Evolutionary conservation across 1,284 basidiomycete species (phyloP).

Genomic region (Heterobasidion irregulare): DNA sequence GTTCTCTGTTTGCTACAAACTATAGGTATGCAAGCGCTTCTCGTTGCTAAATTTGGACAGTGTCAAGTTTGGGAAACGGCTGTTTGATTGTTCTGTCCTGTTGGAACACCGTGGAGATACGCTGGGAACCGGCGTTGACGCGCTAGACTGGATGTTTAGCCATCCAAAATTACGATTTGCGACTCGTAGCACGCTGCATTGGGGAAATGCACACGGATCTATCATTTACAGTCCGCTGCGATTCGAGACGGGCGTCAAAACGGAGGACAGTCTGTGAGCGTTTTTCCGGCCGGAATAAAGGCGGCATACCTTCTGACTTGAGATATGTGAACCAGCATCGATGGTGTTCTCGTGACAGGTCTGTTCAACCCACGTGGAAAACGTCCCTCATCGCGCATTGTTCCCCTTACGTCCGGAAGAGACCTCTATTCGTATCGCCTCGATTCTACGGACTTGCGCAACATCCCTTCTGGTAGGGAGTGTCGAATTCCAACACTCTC

Average conservation of each 20-base stretch:
- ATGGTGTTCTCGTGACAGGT: not conserved
- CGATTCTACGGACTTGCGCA: not conserved
- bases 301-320: not conserved
- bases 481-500: not conserved
- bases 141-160: not conserved
- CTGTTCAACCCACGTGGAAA: not conserved
- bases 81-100: not conserved
- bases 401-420: not conserved
- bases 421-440: not conserved
- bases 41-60: not conserved
- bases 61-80: not conserved
- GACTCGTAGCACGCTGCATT: not conserved
- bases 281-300: not conserved
- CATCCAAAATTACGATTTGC: not conserved
- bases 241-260: not conserved
- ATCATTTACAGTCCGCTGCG: not conserved
- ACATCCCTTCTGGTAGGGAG: not conserved
- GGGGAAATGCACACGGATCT: not conserved
- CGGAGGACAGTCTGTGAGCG: not conserved
- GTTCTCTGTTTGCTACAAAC: not conserved
- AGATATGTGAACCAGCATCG: not conserved
- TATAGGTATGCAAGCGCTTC: not conserved
- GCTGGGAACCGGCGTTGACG: not conserved
- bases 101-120: not conserved
- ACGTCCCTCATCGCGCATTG: not conserved